Conservation (phyloP, 495 filamentous ascomycete genomes). For the Haplographium delicatum region DNA sequence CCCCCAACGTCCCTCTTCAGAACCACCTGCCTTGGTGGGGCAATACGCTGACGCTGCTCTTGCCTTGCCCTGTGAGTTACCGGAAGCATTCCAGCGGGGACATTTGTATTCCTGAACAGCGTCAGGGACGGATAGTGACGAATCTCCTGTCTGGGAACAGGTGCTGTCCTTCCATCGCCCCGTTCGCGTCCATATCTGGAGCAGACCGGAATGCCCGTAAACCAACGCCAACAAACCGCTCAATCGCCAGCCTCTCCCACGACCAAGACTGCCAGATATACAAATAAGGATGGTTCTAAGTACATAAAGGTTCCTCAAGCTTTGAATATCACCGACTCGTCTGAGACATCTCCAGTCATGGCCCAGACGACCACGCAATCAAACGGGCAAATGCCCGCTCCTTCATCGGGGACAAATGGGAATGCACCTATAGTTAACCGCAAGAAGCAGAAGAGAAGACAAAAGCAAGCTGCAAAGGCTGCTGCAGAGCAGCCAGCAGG, state of each 20-base stretch:
- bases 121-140: background rate
- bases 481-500: slow-evolving; percentile 43
- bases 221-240: slow-evolving; percentile 39
- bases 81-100: background rate
- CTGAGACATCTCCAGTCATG: slow-evolving; percentile 39
- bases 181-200: slow-evolving; percentile 20
- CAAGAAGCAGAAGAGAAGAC: slow-evolving; percentile 85
- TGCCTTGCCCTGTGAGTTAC: slow-evolving; percentile 17
- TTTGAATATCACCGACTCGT: slow-evolving; percentile 43
- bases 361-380: slow-evolving; percentile 30
- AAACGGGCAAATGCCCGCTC: slow-evolving; percentile 19
- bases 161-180: slow-evolving; percentile 25
- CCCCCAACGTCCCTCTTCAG: background rate
- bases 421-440: slow-evolving; percentile 57
- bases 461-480: slow-evolving; percentile 69
- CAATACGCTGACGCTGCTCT: slow-evolving; percentile 13
- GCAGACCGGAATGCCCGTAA: slow-evolving; percentile 46
- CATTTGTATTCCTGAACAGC: background rate
- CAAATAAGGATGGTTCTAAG: slow-evolving; percentile 64
- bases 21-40: slow-evolving; percentile 26
- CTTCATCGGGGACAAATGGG: slow-evolving; percentile 20
- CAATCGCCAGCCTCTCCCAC: slow-evolving; percentile 33
- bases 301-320: slow-evolving; percentile 62
- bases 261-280: slow-evolving; percentile 50
- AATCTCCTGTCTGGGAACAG: slow-evolving; percentile 10